Evolutionary conservation across 2,329 filamentous ascomycete species (phyloP).

Genomic region (Elsinoe perseae): DNA sequence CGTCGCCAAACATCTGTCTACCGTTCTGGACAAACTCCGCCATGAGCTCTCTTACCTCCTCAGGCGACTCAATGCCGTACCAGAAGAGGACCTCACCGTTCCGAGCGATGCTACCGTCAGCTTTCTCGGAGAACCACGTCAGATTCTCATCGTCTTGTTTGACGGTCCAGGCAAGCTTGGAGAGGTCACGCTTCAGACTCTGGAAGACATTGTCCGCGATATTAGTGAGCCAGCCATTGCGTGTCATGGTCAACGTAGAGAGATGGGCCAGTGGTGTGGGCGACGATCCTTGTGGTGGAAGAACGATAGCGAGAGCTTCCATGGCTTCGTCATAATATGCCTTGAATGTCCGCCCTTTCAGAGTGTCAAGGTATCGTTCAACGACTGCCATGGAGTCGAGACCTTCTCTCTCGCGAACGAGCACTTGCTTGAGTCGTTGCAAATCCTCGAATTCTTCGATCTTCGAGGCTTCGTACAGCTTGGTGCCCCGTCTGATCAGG

Average conservation of each 20-base stretch:
- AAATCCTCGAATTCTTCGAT: slow-evolving; percentile 70
- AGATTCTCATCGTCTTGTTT: slow-evolving; percentile 93
- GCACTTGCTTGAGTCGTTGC: slow-evolving; percentile 68
- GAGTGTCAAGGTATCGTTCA: slow-evolving; percentile 73
- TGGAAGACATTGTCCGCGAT: slow-evolving; percentile 92
- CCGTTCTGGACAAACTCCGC: slow-evolving; percentile 77
- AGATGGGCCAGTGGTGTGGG: slow-evolving; percentile 68
- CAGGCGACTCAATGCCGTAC: slow-evolving; percentile 77
- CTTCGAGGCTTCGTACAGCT: slow-evolving; percentile 66
- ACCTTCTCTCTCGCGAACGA: slow-evolving; percentile 73
- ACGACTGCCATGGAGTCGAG: slow-evolving; percentile 76
- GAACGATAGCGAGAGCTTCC: slow-evolving; percentile 83
- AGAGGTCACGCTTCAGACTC: slow-evolving; percentile 86
- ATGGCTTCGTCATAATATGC: slow-evolving; percentile 92
- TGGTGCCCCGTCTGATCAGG: slow-evolving; percentile 83
- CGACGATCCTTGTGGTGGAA: slow-evolving; percentile 60
- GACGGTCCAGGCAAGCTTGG: slow-evolving; percentile 91
- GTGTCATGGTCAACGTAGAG: slow-evolving; percentile 86
- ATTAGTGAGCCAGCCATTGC: slow-evolving; percentile 89
- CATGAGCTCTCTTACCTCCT: slow-evolving; percentile 76
- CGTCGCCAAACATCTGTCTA: slow-evolving; percentile 77
- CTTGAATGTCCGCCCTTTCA: slow-evolving; percentile 73
- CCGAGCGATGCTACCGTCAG: slow-evolving; percentile 80
- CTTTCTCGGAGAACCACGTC: slow-evolving; percentile 97
- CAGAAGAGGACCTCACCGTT: slow-evolving; percentile 85